phyloP scores from a whole-genome alignment of 1,139 yeast genomes.

The Debaryomyces robertsiae region DNA sequence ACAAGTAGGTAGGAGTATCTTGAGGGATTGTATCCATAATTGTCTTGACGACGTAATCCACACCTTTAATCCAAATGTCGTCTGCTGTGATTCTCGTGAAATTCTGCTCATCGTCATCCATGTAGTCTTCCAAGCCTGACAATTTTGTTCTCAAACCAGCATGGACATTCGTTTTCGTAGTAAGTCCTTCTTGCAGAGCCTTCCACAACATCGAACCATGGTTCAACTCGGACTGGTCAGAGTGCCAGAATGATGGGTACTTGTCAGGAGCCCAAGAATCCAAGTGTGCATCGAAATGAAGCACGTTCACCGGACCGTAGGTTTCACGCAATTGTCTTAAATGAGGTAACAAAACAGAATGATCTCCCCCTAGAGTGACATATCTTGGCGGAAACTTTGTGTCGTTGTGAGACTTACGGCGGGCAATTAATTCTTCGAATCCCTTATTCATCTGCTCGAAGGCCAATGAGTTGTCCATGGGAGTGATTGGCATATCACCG shows the following conservation, averaged over 20 bases:
- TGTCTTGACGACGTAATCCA: slow-evolving; percentile 51
- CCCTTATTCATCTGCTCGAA: slow-evolving; percentile 71
- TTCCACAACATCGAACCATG: slow-evolving; percentile 86
- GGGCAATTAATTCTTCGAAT: slow-evolving; percentile 56
- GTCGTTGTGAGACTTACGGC: slow-evolving; percentile 27
- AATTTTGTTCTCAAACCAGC: slow-evolving; percentile 74
- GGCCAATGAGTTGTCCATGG: slow-evolving; percentile 73
- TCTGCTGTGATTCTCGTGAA: slow-evolving; percentile 68
- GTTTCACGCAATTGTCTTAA: slow-evolving; percentile 59
- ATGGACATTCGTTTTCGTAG: slow-evolving; percentile 60
- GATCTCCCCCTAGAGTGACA: slow-evolving; percentile 78
- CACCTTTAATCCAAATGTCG: slow-evolving; percentile 67
- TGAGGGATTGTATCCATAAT: slow-evolving; percentile 54
- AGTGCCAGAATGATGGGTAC: slow-evolving; percentile 69
- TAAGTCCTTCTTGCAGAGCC: slow-evolving; percentile 68
- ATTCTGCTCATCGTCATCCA: slow-evolving; percentile 65
- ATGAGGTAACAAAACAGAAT: slow-evolving; percentile 70
- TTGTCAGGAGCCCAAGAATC: slow-evolving; percentile 79
- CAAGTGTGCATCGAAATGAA: slow-evolving; percentile 79
- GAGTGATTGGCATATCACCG: slow-evolving; percentile 80
- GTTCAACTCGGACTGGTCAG: slow-evolving; percentile 63
- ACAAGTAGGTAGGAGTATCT: slow-evolving; percentile 66
- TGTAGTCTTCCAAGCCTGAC: slow-evolving; percentile 61
- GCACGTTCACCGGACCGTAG: slow-evolving; percentile 66
- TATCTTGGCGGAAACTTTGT: slow-evolving; percentile 53